These are phyloP conservation scores for Alternaria sp. DNA, from an alignment of 2,329 filamentous ascomycete genomes.

Conservation along the genomic window DNA sequence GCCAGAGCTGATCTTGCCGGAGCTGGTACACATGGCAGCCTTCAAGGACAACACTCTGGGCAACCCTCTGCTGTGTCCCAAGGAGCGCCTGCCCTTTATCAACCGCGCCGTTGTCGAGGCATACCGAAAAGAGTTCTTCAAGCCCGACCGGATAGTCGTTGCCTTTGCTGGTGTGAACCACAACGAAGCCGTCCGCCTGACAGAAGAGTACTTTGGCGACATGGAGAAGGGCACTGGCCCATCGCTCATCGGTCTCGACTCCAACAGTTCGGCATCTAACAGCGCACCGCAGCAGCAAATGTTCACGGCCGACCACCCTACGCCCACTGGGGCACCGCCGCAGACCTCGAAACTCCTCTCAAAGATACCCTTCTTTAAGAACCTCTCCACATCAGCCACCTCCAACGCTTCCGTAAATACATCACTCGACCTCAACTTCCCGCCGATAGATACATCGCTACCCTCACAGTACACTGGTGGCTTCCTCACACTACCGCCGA, in stretches of 20 bases:
- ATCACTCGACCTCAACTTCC: constrained; percentile 56
- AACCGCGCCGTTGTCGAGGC: constrained; percentile 73
- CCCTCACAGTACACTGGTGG: constrained; percentile 91
- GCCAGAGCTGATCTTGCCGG: constrained; percentile 92
- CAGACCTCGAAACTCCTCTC: constrained; percentile 74
- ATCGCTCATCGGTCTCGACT: constrained; percentile 43
- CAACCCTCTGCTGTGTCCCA: constrained; percentile 89
- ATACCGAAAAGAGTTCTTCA: constrained; percentile 84
- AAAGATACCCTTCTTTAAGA: constrained; percentile 89
- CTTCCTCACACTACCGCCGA: constrained; percentile 82
- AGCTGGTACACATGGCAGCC: constrained; percentile 92
- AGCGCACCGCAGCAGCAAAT: constrained; percentile 54
- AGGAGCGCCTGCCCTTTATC: constrained; percentile 79
- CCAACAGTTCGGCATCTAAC: constrained; percentile 21
- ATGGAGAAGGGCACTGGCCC: constrained; percentile 69
- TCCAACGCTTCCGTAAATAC: constrained; percentile 61
- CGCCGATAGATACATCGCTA: constrained; percentile 62
- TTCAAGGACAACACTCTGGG: constrained; percentile 96
- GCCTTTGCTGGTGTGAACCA: constrained; percentile 94
- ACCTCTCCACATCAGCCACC: constrained; percentile 76
- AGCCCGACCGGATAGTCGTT: constrained; percentile 88
- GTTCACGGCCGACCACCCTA: constrained; percentile 45
- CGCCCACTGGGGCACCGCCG: constrained; percentile 48
- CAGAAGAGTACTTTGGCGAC: constrained; percentile 88
- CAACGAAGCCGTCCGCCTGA: constrained; percentile 75